A percentile compares a stretch with the other conserved stretches of the same genome.
Conservation (phyloP, 768 basidiomycete genomes). For the Candolleomyces efflorescens region DNA sequence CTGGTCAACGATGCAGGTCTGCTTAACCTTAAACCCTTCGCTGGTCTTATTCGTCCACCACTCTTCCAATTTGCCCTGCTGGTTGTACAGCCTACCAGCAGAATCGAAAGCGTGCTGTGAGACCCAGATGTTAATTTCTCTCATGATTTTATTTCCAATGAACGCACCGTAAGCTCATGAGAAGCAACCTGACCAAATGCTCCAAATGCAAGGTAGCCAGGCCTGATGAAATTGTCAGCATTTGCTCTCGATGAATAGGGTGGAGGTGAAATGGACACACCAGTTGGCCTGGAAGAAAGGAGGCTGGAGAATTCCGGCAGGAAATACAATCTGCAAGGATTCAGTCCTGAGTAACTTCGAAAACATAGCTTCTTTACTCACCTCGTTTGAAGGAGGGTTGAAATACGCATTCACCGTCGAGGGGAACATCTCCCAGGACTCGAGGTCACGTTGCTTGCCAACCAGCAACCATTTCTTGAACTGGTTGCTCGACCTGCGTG, state of each 20-base stretch:
- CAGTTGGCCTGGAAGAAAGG: slow-evolving; percentile 87
- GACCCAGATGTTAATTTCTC: background rate
- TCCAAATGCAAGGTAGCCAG: slow-evolving; percentile 85
- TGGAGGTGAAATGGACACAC: slow-evolving; percentile 30
- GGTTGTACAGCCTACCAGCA: slow-evolving; percentile 85
- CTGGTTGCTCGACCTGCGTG: slow-evolving; percentile 49
- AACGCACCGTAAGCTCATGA: slow-evolving; percentile 81
- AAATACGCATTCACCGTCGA: slow-evolving; percentile 88
- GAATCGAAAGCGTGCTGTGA: slow-evolving; percentile 86
- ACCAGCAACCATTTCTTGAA: slow-evolving; percentile 72
- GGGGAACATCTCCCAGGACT: slow-evolving; percentile 87
- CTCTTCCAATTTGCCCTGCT: slow-evolving; percentile 78
- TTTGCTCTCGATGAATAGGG: slow-evolving; percentile 4
- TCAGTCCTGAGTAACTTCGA: background rate
- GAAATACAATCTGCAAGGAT: slow-evolving; percentile 78
- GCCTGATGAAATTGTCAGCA: slow-evolving; percentile 44
- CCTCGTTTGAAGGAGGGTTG: slow-evolving; percentile 85
- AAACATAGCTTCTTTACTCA: slow-evolving; percentile 21
- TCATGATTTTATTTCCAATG: no score
- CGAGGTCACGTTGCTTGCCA: slow-evolving; percentile 60
- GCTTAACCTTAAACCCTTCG: slow-evolving; percentile 74
- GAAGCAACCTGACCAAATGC: slow-evolving; percentile 90
- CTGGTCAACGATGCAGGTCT: slow-evolving; percentile 88
- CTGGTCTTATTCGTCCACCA: slow-evolving; percentile 95
- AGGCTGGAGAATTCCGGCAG: slow-evolving; percentile 90